These are phyloP conservation scores for Sporothrix humicola DNA, from an alignment of 2,329 filamentous ascomycete genomes.

Conservation along the genomic window DNA sequence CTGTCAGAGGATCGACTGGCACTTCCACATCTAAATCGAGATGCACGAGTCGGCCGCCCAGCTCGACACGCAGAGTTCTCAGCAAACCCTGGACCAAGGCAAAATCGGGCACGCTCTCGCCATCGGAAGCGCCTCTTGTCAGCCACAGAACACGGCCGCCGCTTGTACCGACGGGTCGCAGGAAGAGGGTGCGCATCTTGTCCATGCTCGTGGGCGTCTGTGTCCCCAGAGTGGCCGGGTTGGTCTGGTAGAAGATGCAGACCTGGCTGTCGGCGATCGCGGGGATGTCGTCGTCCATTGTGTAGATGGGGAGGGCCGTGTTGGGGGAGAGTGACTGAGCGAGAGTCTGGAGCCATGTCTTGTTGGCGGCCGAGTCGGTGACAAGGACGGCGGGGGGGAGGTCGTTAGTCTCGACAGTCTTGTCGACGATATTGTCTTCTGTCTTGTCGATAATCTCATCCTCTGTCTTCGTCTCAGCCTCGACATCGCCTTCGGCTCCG, in stretches of 20 bases:
- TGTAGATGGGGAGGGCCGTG: slow-evolving; percentile 23
- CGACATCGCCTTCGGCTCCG: not conserved
- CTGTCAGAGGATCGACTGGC: slow-evolving; percentile 33
- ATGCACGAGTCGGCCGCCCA: slow-evolving; percentile 34
- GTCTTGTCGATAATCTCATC: not conserved
- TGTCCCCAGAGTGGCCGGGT: slow-evolving; percentile 31
- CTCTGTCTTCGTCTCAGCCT: not conserved
- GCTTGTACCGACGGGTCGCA: slow-evolving; percentile 34
- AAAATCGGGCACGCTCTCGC: slow-evolving; percentile 41
- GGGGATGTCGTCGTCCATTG: slow-evolving; percentile 27
- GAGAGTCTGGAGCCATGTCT: slow-evolving; percentile 33
- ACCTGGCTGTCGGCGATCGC: slow-evolving; percentile 25
- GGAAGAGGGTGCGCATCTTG: slow-evolving; percentile 41
- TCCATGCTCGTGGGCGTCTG: slow-evolving; percentile 41
- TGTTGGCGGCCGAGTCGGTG: slow-evolving; percentile 33
- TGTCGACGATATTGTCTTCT: not conserved
- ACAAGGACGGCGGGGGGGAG: slow-evolving; percentile 28
- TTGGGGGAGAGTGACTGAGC: not conserved
- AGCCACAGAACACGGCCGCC: slow-evolving; percentile 45
- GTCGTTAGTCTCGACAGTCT: not conserved
- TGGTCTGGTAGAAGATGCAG: slow-evolving; percentile 36
- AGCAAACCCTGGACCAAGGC: slow-evolving; percentile 45
- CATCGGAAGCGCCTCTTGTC: slow-evolving; percentile 41
- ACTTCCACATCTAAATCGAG: slow-evolving; percentile 42
- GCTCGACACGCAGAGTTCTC: slow-evolving; percentile 44